Base-by-base conservation (phyloP, 768 basidiomycete genomes). In the Chalciporus piperatus region DNA sequence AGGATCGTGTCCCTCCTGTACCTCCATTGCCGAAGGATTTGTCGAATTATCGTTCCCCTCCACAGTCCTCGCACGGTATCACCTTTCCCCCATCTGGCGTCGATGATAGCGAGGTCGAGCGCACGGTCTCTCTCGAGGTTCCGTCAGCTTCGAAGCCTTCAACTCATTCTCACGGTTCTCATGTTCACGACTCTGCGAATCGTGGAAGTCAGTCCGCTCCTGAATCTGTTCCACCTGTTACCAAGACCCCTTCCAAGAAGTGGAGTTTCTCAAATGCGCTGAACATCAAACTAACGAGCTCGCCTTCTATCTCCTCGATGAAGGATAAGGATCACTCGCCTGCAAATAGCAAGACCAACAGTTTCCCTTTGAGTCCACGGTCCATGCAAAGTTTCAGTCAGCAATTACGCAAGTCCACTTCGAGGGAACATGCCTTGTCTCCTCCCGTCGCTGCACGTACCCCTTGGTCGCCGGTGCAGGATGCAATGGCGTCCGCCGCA, bases 211-310 rank as follows among this genome's bases (percentile, higher is more conserved):
- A 63, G 50, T 57, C 70, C 65, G 59, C 72, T 47, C 67, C 74
- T 27, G 77, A 81, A 51, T 70, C 77, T 49, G 58, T 62, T 13
- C 75, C 83, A 37, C 62, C 72, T 14, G 72, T 77, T 39, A 73
- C 77, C 46, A 89, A 89, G 72, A 88, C 89, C 3, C 91, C 92
- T 30, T 91, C 89, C n/a, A 94, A 93, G 79, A 95, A 95, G 70
- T 95, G 92, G 92, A 94, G 92, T 65, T 89, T 95, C 67, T 88
- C 89, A n/a, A 87, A 80, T 56, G 89, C 88, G 20, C 72, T 94
- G 4, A 90, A 88, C 58, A 78, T 89, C 67, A 89, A 81, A 64
- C 69, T 90, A 45, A 79, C 84, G 13, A 79, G 79, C 51, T 85
- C 83, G 23, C 83, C 86, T 44, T 84, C 84, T 17, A 76, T 75